These are phyloP conservation scores for Scleroderma citrinum DNA, from an alignment of 768 basidiomycete species.

Conservation along the genomic window DNA sequence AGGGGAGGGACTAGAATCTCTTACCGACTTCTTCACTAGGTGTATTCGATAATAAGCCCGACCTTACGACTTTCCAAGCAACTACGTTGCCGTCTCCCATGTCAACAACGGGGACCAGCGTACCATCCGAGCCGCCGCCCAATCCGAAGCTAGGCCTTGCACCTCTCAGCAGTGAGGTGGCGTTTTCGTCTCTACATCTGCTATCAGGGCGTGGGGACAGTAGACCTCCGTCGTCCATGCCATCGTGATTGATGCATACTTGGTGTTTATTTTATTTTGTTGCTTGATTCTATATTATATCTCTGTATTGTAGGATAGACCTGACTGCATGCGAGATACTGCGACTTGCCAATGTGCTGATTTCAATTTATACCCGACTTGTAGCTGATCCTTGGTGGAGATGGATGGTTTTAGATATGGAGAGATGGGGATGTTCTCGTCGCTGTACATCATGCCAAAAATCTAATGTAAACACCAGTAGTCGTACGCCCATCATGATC, in stretches of 20 bases:
- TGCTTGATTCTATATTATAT: background rate
- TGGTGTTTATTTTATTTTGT: background rate
- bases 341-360: background rate
- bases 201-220: slow-evolving; percentile 13
- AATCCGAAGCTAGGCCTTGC: slow-evolving; percentile 35
- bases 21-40: slow-evolving; percentile 10
- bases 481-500: no score
- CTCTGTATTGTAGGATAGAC: background rate
- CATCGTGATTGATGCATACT: background rate
- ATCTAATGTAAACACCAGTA: no score
- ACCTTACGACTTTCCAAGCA: slow-evolving; percentile 29
- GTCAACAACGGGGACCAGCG: no score
- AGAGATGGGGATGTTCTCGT: no score
- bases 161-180: slow-evolving; percentile 32
- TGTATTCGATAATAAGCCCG: slow-evolving; percentile 33
- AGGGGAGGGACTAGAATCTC: background rate
- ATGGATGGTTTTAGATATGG: no score
- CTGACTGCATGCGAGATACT: no score
- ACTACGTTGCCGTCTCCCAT: slow-evolving; percentile 11
- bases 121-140: slow-evolving; percentile 23
- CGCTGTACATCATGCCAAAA: no score
- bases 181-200: slow-evolving; percentile 17
- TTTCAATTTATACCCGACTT: background rate
- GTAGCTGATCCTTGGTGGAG: background rate
- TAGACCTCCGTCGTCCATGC: background rate